Percentiles rank a stretch among this genome's conserved stretches.
phyloP scores from a whole-genome alignment of 2,329 filamentous ascomycete genomes.

The Eurotiales sp. region DNA sequence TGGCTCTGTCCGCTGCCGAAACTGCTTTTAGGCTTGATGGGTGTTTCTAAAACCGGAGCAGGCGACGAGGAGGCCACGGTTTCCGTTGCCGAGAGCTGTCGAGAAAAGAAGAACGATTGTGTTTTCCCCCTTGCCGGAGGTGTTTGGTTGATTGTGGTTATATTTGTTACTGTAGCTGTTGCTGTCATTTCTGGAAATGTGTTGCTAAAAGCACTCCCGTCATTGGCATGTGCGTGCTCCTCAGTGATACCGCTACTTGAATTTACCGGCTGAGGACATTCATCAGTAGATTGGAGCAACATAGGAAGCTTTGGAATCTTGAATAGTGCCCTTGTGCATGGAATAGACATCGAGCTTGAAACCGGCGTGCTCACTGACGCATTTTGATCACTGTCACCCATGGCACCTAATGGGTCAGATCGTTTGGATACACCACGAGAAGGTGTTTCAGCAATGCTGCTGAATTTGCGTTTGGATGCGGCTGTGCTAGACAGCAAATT shows the following conservation, averaged over 20 bases:
- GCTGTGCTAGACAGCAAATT: constrained; percentile 15
- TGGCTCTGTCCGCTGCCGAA: not conserved
- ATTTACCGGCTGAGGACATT: not conserved
- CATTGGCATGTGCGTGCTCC: not conserved
- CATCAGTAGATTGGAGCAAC: not conserved
- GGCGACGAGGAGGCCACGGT: constrained; percentile 14
- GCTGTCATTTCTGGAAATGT: not conserved
- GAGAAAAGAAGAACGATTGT: not conserved
- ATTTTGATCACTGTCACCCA: constrained; percentile 2
- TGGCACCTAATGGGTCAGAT: constrained; percentile 17
- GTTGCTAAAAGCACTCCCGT: no score
- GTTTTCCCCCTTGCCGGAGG: constrained; percentile 3
- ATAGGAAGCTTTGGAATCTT: constrained; percentile 15
- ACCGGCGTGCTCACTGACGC: constrained; percentile 14
- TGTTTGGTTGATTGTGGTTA: constrained; percentile 4
- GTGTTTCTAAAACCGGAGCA: constrained; percentile 27
- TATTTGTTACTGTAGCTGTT: no score
- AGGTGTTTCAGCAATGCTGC: constrained; percentile 38
- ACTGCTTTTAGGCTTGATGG: constrained; percentile 24
- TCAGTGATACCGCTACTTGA: no score
- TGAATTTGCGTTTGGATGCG: constrained; percentile 13
- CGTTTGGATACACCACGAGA: constrained; percentile 30
- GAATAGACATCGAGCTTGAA: constrained; percentile 7
- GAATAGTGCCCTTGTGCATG: constrained; percentile 14
- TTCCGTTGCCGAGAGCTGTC: not conserved